Percentiles rank a stretch among this genome's conserved stretches.
Evolutionary conservation across 2,329 filamentous ascomycete genomes (phyloP).

Genomic region (Biscogniauxia marginata): DNA sequence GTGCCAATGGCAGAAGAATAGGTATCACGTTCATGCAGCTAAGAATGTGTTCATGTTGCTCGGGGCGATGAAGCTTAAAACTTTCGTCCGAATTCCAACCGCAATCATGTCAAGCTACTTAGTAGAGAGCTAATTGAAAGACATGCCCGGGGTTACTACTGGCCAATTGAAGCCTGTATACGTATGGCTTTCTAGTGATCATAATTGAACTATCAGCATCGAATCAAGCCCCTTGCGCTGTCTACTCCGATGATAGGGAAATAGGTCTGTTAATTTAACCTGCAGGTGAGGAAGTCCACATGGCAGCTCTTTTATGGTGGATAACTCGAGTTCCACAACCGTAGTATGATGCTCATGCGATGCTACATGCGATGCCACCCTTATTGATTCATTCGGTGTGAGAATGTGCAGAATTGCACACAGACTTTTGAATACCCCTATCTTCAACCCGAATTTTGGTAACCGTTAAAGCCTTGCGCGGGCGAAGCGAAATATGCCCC

Average conservation of each 20-base stretch:
- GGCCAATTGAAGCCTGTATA: neutral
- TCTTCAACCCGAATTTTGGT: too few relatives aligned
- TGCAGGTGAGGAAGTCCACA: neutral
- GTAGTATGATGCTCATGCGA: too few relatives aligned
- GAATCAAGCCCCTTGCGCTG: neutral
- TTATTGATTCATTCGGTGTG: too few relatives aligned
- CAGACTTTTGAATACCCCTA: too few relatives aligned
- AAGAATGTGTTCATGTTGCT: neutral
- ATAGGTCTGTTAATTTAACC: neutral
- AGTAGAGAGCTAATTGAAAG: neutral
- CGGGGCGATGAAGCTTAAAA: neutral
- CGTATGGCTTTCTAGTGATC: neutral
- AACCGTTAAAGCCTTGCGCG: too few relatives aligned
- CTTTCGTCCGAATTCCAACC: neutral
- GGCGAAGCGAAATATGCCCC: too few relatives aligned
- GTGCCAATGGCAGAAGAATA: neutral
- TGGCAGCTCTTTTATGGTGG: neutral
- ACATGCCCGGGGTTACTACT: neutral
- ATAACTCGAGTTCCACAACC: neutral
- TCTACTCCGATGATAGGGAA: neutral
- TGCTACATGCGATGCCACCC: too few relatives aligned
- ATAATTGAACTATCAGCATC: neutral
- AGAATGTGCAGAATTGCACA: too few relatives aligned
- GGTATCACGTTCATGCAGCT: neutral
- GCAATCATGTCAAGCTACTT: neutral